Conservation (phyloP, 2,329 filamentous ascomycete species). For the Diplodia mutila region DNA sequence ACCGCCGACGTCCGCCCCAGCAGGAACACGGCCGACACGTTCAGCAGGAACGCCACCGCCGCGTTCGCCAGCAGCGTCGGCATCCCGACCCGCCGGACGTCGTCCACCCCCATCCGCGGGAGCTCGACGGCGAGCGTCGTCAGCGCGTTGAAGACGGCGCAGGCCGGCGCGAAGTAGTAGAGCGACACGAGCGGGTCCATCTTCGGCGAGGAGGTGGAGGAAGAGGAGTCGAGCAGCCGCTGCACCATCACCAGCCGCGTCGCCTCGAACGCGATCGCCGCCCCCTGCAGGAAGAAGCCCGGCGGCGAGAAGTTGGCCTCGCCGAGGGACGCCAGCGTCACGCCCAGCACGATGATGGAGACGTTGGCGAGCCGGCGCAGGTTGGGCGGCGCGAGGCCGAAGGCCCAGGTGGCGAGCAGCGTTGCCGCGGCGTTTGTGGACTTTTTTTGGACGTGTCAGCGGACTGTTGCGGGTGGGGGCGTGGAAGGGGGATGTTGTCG, state of each 20-base stretch:
- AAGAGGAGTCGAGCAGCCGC: slow-evolving; percentile 71
- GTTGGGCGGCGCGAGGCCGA: slow-evolving; percentile 83
- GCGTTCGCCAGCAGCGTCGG: slow-evolving; percentile 76
- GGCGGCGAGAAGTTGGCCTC: slow-evolving; percentile 90
- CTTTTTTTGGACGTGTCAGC: slow-evolving; percentile 50
- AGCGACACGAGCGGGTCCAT: slow-evolving; percentile 91
- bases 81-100: slow-evolving; percentile 74
- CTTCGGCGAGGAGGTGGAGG: slow-evolving; percentile 84
- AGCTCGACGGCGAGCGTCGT: slow-evolving; percentile 72
- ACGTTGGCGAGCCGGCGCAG: slow-evolving; percentile 89
- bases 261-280: slow-evolving; percentile 79
- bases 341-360: slow-evolving; percentile 90
- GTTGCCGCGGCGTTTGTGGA: slow-evolving; percentile 95
- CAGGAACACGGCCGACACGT: slow-evolving; percentile 77
- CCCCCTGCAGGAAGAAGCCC: slow-evolving; percentile 78
- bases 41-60: slow-evolving; percentile 76
- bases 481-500: slow-evolving; percentile 27
- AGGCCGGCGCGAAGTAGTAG: slow-evolving; percentile 88
- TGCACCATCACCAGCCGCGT: slow-evolving; percentile 83
- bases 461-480: background rate
- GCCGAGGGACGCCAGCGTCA: slow-evolving; percentile 90
- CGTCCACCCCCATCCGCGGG: slow-evolving; percentile 67
- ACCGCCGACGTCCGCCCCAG: slow-evolving; percentile 85
- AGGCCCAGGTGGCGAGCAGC: slow-evolving; percentile 82
- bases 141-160: slow-evolving; percentile 75